Evolutionary conservation across 2,329 filamentous ascomycete species (phyloP), one percentile per base, ranked within the genome.

Genomic region (Fusarium sp.): DNA sequence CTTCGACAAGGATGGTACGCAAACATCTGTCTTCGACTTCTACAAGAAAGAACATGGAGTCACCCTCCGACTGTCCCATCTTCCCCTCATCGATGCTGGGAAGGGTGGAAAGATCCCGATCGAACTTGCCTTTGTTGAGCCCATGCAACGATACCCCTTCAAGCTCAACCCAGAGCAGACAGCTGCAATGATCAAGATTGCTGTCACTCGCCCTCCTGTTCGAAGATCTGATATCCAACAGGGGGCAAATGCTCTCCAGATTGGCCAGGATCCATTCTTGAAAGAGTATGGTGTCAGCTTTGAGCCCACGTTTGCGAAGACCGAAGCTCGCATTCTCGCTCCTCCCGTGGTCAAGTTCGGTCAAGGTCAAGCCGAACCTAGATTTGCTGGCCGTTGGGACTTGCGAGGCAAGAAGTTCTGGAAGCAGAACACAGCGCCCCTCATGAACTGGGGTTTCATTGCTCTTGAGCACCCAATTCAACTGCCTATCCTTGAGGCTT

Each of bases 111-210:
- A 79, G 5, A 89, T 90, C 65, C 89, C 89, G 0, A 85, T 91
- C 79, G 89, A 91, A 68, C 75, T 88, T 5, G 87, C 86, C 54
- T 77, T 79, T 10, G 67, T 89, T 8, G 72, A 81, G 34, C 77
- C 81, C 0, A 83, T 87, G 74, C 89, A 91, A 74, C 81, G 86
- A 0, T 92, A 90, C 67, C 80, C 82, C 0, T 90, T 82, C 79
- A 91, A 91, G 77, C 76, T 91, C 2, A 85, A 85, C 52, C 82
- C 85, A 0, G 75, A 79, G 0, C 84, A 97, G 80, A 97, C 95
- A 0, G 82, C 90, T 0, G 80, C 85, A 7, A 99, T 99, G 96
- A 97, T 99, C 81, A 95, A 91, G 77, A 93, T 95, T 72, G 94
- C 95, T 0, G 95, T 97, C 6, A 93, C 91, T 7, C 86, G 90